phyloP scores from a whole-genome alignment of 2,329 filamentous ascomycete species.

The Chalara sp. region DNA sequence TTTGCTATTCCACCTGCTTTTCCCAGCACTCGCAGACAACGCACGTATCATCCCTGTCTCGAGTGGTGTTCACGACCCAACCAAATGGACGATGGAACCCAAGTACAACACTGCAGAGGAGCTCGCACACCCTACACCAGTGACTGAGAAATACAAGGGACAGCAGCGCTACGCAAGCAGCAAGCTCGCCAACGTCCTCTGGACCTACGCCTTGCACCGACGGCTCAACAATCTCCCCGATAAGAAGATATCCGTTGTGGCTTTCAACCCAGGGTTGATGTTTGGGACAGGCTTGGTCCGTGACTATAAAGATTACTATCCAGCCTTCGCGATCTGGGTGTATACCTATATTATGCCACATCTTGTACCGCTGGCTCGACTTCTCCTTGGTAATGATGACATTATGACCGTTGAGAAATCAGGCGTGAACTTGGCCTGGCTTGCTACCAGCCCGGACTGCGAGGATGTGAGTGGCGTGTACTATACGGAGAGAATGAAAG shows the following conservation, averaged over 20 bases:
- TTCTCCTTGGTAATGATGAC: constrained; percentile 28
- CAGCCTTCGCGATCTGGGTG: constrained; percentile 31
- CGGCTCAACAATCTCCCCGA: constrained; percentile 22
- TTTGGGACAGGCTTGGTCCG: constrained; percentile 37
- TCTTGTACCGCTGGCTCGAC: constrained; percentile 21
- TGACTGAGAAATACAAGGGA: constrained; percentile 25
- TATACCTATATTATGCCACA: constrained; percentile 28
- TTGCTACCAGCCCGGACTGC: constrained; percentile 30
- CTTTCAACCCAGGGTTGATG: constrained; percentile 43
- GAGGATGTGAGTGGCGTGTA: constrained; percentile 34
- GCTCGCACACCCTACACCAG: constrained; percentile 33
- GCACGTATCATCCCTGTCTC: constrained; percentile 38
- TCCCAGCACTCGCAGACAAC: constrained; percentile 30
- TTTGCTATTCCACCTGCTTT: constrained; percentile 41
- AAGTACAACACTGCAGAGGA: constrained; percentile 38
- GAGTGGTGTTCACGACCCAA: constrained; percentile 41
- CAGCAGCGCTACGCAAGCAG: constrained; percentile 35
- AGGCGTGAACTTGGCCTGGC: constrained; percentile 32
- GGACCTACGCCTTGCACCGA: constrained; percentile 37
- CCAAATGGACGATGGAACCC: constrained; percentile 34
- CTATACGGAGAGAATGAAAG: constrained; percentile 35
- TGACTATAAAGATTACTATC: constrained; percentile 20
- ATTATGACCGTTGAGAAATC: constrained; percentile 34
- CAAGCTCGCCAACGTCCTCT: constrained; percentile 43
- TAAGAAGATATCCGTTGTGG: constrained; percentile 32